Conservation (phyloP, 768 basidiomycete genomes). For the Polyporus arcularius region DNA sequence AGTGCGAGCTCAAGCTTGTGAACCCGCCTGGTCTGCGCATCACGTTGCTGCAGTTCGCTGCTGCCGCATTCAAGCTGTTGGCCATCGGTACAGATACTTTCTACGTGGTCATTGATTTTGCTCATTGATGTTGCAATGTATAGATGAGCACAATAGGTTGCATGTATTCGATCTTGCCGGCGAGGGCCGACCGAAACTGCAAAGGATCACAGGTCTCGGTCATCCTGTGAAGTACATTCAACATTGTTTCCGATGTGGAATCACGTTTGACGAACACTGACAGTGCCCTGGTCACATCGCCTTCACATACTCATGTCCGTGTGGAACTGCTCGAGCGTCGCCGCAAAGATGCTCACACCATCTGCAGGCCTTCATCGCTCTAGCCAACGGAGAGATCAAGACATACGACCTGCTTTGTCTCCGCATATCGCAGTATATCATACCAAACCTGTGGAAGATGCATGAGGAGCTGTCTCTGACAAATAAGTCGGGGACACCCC, state of each 20-base stretch:
- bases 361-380: constrained; percentile 46
- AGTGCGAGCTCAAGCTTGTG: constrained; percentile 48
- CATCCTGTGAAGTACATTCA: constrained; percentile 37
- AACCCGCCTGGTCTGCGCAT: constrained; percentile 43
- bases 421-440: constrained; percentile 62
- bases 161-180: constrained; percentile 62
- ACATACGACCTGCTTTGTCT: constrained; percentile 77
- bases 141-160: constrained; percentile 54
- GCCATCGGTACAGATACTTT: constrained; percentile 55
- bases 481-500: constrained; percentile 32
- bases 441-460: constrained; percentile 76
- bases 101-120: neutral
- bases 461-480: constrained; percentile 60
- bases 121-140: neutral
- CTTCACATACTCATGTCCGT: constrained; percentile 73
- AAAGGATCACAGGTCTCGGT: constrained; percentile 51
- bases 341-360: neutral
- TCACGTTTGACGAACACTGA: neutral
- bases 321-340: neutral
- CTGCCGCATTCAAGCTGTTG: constrained; percentile 52
- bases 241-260: constrained; percentile 4
- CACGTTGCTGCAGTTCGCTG: constrained; percentile 65
- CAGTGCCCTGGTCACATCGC: constrained; percentile 60
- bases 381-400: constrained; percentile 60
- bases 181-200: constrained; percentile 53